These are phyloP conservation scores for Botrytis pseudocinerea DNA, from an alignment of 2,329 filamentous ascomycete genomes.

Conservation along the genomic window DNA sequence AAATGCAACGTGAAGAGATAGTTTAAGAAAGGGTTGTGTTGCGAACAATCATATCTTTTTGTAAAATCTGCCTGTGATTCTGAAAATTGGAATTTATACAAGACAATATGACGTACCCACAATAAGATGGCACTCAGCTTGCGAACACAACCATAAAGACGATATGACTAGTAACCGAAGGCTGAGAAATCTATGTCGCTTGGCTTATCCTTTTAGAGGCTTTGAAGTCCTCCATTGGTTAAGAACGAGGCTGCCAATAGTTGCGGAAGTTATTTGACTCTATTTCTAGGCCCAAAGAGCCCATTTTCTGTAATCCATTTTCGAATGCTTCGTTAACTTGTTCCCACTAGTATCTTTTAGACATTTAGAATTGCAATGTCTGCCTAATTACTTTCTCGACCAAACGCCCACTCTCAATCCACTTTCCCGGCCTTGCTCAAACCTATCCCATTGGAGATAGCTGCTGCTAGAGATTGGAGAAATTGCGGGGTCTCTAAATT, in stretches of 20 bases:
- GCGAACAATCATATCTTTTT: background rate
- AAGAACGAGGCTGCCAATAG: background rate
- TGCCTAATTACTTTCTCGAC: background rate
- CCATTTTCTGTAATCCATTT: background rate
- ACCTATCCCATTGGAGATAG: no score
- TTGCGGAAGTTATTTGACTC: background rate
- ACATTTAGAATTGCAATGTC: background rate
- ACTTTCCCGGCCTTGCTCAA: background rate
- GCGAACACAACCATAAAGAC: background rate
- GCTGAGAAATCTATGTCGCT: background rate
- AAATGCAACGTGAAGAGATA: background rate
- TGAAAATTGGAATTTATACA: background rate
- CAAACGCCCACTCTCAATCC: background rate
- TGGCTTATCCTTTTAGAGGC: background rate
- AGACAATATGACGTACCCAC: background rate
- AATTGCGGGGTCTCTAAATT: no score
- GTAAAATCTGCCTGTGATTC: background rate
- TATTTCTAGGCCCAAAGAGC: background rate
- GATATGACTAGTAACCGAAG: background rate
- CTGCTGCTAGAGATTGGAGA: background rate
- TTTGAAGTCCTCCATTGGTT: background rate
- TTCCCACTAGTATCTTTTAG: background rate
- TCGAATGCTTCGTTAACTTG: background rate
- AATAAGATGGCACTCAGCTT: background rate
- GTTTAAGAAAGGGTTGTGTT: background rate